Evolutionary conservation across 495 filamentous ascomycete species (phyloP).

Genomic region (Platismatia glauca): DNA sequence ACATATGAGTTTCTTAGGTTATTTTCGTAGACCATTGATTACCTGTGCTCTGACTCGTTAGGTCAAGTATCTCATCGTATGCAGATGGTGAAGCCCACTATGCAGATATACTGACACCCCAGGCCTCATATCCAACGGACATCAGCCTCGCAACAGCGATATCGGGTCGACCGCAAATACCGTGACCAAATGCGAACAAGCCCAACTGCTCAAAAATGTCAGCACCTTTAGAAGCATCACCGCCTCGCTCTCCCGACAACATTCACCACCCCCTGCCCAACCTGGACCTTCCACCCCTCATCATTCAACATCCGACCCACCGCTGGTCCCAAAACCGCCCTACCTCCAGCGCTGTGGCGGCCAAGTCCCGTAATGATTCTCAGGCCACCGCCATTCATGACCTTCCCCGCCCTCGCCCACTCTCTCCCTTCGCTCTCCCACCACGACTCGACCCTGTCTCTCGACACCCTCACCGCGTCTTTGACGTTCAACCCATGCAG

Average conservation of each 20-base stretch:
- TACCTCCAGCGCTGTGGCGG: conserved; percentile 67
- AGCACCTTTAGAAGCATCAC: neutral
- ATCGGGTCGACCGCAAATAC: neutral
- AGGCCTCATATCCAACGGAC: neutral
- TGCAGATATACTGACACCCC: neutral
- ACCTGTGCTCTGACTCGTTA: neutral
- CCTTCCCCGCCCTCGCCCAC: conserved; percentile 29
- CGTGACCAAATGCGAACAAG: neutral
- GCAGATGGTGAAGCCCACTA: neutral
- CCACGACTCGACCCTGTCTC: conserved; percentile 59
- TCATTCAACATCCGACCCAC: conserved; percentile 64
- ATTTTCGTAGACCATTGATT: neutral
- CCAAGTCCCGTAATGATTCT: conserved; percentile 76
- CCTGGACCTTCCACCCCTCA: conserved; percentile 77
- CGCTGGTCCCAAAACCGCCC: conserved; percentile 65
- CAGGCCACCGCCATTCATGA: conserved; percentile 35
- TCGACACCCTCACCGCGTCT: conserved; percentile 69
- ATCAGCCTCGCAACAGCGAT: neutral
- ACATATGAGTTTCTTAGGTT: neutral
- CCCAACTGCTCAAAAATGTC: neutral
- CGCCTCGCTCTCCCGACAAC: conserved; percentile 46
- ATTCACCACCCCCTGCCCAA: conserved; percentile 53
- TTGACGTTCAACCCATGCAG: conserved; percentile 76
- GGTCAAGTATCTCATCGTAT: neutral
- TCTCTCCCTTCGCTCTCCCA: conserved; percentile 61